Base-by-base conservation (phyloP, 2,329 filamentous ascomycete species). In the Pezicula carpinea region DNA sequence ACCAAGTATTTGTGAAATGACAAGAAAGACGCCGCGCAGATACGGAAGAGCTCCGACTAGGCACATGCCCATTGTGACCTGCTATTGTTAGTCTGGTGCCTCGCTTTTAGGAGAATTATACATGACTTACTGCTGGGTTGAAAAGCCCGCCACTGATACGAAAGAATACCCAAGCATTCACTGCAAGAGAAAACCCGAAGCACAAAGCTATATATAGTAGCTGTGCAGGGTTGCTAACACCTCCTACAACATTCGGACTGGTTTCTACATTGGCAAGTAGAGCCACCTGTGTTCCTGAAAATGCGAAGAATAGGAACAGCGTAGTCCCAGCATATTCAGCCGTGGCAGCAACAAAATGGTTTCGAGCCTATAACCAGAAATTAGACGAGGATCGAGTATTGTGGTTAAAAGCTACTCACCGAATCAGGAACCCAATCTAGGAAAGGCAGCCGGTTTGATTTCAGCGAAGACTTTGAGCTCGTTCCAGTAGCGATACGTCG, bases 161-260 rank as follows among this genome's bases (percentile, higher is more conserved):
- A 54, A 71, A 77, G 56, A 78, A 78, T 1, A 74, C 69, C 74
- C 75, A 77, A 14, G 77, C 75, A 48, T 75, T 78, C 48, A 75
- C 69, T 5, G 72, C 69, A 14, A 81, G 59, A 19, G 54, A 57
- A 18, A 58, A 56, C 0, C 56, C 59, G 39, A 63, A 62, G 18
- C 48, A 52, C 31, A 60, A 43, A 11, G 53, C 33, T 26, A 53
- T 47, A 48, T 64, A 69, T 5, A 66, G 57, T 17, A 68, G 56
- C 5, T 70, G 68, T 2, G 61, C 59, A 6, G 69, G 65, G 11
- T 70, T 64, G 2, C 64, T 60, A 10, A 63, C 66, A 42, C 66
- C 64, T 0, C 72, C 71, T 1, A 70, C 72, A 1, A 67, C 69
- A 38, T 55, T 60, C 6, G 53, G 44, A 5, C 26, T 48, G 21